Evolutionary conservation across 2,329 filamentous ascomycete genomes (phyloP).

Genomic region (Botrytis paeoniae): DNA sequence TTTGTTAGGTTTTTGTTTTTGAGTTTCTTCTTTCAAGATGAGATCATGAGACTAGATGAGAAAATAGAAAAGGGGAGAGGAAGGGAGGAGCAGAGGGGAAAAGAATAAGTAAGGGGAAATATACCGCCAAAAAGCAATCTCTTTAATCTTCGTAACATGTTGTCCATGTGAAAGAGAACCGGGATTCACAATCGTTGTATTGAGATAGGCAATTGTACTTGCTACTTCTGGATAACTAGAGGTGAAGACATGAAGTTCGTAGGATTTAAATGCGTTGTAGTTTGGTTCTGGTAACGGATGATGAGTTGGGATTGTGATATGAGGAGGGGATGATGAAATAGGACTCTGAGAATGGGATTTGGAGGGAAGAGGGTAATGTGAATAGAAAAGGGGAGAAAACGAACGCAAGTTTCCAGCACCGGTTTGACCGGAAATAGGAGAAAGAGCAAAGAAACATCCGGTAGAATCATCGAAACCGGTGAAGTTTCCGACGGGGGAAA

Average conservation of each 20-base stretch:
- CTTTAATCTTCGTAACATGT: conserved; percentile 39
- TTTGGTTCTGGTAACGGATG: conserved; percentile 18
- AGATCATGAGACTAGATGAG: too few relatives aligned
- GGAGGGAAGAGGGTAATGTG: neutral
- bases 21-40: too few relatives aligned
- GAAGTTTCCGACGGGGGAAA: conserved; percentile 38
- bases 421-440: conserved; percentile 38
- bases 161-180: conserved; percentile 37
- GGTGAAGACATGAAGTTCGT: conserved; percentile 39
- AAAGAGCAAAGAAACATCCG: conserved; percentile 46
- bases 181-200: conserved; percentile 37
- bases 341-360: neutral
- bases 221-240: conserved; percentile 41
- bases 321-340: neutral
- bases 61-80: too few relatives aligned
- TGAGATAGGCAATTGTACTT: conserved; percentile 41
- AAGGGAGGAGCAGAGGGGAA: too few relatives aligned
- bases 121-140: conserved; percentile 43
- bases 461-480: conserved; percentile 43
- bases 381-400: neutral
- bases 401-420: neutral
- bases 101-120: too few relatives aligned
- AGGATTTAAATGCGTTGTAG: conserved; percentile 37
- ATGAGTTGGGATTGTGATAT: neutral
- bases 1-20: too few relatives aligned